A percentile compares a stretch with the other conserved stretches of the same genome.
These are phyloP conservation scores for Physocladia obscura DNA, from an alignment of 192 early-diverging fungal species.

Conservation along the genomic window DNA sequence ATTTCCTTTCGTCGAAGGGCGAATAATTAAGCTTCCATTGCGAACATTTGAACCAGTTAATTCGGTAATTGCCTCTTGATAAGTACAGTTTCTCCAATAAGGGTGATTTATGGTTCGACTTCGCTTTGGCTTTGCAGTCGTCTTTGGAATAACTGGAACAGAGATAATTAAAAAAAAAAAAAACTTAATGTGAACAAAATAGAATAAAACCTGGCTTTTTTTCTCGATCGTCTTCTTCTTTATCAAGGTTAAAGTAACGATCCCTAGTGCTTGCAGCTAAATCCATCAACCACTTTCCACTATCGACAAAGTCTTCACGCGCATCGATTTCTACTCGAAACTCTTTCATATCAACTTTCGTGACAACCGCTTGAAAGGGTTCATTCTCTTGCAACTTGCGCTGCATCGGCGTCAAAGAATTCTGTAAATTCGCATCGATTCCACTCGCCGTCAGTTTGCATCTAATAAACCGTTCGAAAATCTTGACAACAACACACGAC, in stretches of 20 bases:
- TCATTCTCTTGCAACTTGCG: slow-evolving; percentile 60
- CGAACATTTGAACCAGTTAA: slow-evolving; percentile 58
- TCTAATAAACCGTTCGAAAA: slow-evolving; percentile 71
- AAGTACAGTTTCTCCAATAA: slow-evolving; percentile 73
- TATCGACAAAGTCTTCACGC: slow-evolving; percentile 43
- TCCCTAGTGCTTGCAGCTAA: not conserved
- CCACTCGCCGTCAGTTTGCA: slow-evolving; percentile 69
- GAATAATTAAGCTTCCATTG: slow-evolving; percentile 77
- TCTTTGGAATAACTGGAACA: not conserved
- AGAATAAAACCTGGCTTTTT: slow-evolving; percentile 12
- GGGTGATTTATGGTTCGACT: slow-evolving; percentile 79
- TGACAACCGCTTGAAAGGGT: slow-evolving; percentile 73
- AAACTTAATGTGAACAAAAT: not conserved
- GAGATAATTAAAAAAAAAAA: not conserved
- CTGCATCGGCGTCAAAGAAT: slow-evolving; percentile 44
- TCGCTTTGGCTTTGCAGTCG: slow-evolving; percentile 32
- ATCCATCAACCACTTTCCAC: slow-evolving; percentile 26
- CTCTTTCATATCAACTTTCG: slow-evolving; percentile 74
- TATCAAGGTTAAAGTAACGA: slow-evolving; percentile 41
- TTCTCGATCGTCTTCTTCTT: slow-evolving; percentile 29
- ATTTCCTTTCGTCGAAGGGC: slow-evolving; percentile 85
- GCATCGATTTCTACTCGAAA: slow-evolving; percentile 75
- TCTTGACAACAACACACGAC: slow-evolving; percentile 65
- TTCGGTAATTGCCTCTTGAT: slow-evolving; percentile 71
- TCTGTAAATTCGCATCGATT: slow-evolving; percentile 82